Conservation (phyloP, 2,329 filamentous ascomycete species). For the Knufia petricola region DNA sequence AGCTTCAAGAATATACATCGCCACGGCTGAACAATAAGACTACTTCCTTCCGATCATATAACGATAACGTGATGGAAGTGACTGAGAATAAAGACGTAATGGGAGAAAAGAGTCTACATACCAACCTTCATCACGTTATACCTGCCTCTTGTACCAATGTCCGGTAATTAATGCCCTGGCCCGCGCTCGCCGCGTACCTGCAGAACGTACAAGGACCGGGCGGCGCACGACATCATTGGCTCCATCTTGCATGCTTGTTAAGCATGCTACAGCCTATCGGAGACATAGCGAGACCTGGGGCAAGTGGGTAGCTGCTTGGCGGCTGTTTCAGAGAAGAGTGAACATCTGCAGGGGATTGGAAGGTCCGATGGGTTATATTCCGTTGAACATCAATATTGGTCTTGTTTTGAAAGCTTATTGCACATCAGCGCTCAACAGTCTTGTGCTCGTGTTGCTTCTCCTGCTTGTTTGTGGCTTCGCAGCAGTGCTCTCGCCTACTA, state of each 20-base stretch:
- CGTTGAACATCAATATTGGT: background rate
- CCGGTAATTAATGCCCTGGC: background rate
- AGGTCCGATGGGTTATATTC: background rate
- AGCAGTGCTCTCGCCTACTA: no score
- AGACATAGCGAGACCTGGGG: background rate
- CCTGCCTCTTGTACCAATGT: no score
- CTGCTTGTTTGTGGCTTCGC: background rate
- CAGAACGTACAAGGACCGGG: background rate
- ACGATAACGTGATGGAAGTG: no score
- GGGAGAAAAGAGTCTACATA: no score
- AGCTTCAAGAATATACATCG: constrained; percentile 5
- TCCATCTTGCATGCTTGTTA: background rate
- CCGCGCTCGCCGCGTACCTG: no score
- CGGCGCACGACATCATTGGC: background rate
- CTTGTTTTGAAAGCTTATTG: background rate
- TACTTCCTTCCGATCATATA: no score
- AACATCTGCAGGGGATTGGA: background rate
- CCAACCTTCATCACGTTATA: no score
- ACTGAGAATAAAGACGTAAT: no score
- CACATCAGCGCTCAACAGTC: background rate
- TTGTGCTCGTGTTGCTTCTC: background rate
- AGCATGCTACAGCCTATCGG: background rate
- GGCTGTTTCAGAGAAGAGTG: background rate
- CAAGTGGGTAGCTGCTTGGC: background rate
- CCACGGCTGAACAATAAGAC: background rate